Base-by-base conservation (phyloP, 148 eudicot species). In the Silene uniflora region DNA sequence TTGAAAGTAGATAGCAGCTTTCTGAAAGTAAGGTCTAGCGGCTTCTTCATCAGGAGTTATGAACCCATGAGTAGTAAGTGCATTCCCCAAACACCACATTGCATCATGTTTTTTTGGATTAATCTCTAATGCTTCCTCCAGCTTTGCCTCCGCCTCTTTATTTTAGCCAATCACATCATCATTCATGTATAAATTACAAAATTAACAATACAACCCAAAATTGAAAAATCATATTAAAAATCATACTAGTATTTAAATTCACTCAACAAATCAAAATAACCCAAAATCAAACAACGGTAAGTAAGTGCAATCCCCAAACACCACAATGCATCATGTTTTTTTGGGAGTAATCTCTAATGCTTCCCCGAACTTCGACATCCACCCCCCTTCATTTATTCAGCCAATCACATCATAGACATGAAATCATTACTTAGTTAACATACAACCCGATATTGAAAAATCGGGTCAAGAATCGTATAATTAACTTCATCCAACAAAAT, bases 51-150 rank as follows among this genome's bases (percentile, higher is more conserved):
- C 87, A 66, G 85, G 80, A 74, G 74, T 71, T 63, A 87, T n/a
- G 27, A 84, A 83, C 21, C 82, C 87, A 14, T 73, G 76, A 25
- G 85, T 71, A 25, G 86, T 82, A 60, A 75, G 76, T 12, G 89
- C 87, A 71, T 87, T 84, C 21, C 82, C 86, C 81, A 87, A 66
- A 52, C 78, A 79, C 88, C 88, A 87, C 62, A 87, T 68, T 7
- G 90, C 49, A 0, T 83, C 88, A 25, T 81, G 85, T 65, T 83
- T 85, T 11, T 64, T 75, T 44, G 90, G 86, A 73, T 83, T 77
- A 16, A 87, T 67, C 52, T 25, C 73, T 55, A 87, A 66, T 10
- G 88, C 85, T 76, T 87, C 88, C 78, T 87, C 88, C 23, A 87
- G 81, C 76, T 81, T 87, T 25, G 78, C 75, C 1, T 71, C 55